Evolutionary conservation across 176 grass and related monocot species (phyloP), one percentile per base, ranked within the genome.

Genomic region (Carex scoparia): DNA sequence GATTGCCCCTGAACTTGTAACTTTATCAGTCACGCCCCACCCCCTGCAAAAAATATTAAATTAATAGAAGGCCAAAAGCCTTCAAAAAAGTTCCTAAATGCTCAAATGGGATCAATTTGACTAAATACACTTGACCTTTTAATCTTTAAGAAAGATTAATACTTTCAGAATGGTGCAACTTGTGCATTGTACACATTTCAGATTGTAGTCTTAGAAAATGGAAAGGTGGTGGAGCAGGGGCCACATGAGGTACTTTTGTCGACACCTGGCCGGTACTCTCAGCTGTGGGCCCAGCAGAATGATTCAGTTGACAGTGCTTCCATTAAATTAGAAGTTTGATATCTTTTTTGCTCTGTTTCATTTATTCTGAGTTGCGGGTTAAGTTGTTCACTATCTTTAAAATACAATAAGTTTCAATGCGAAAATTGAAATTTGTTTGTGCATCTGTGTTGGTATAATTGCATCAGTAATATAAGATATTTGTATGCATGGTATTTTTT

Each of bases 151-250:
- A 67, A 37, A 37, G 30, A 32, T 12, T 49, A 75, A 53, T 75
- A 46, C 70, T 75, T 51, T 13, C 8, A 11, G 2, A 44, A 74
- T 72, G 69, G 5, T 23, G 18, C 35, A 14, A 76, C 72, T 30
- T 76, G 73, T 54, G 11, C 11, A 33, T 69, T 83, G 42, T 60
- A 64, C 60, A 83, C 81, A 85, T 94, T 88, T 92, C 90, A 99
- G 91, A 99, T 99, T 58, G 82, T 99, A 65, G 96, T 95, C 58
- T 86, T 99, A 85, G 96, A 95, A 92, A 95, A 91, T 84, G 96
- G 91, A 48, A 90, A 89, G 71, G 93, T 99, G 40, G 82, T 89
- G 44, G 89, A 99, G 79, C 93, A 95, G 67, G 96, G 96, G 44
- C 90, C 96, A 10, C 93, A 99, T 84, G 96, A 99, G 35, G 53